These are phyloP conservation scores for Straminergon stramineum DNA, from an alignment of 225 moss, liverwort and hornwort genomes.

Conservation along the genomic window DNA sequence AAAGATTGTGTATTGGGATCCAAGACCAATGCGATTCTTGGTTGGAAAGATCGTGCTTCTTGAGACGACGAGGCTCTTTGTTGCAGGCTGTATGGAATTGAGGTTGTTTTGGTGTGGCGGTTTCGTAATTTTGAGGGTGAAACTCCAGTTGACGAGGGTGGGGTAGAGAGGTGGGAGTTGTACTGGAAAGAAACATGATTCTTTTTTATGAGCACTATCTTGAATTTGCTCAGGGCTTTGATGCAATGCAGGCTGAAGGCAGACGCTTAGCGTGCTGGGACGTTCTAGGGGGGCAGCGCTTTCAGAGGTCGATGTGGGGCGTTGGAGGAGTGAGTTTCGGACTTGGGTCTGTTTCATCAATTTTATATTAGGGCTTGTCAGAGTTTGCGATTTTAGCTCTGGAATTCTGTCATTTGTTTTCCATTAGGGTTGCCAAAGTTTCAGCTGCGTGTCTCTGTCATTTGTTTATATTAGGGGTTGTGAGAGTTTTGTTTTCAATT, in stretches of 20 bases:
- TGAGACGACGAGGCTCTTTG: background rate
- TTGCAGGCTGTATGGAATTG: background rate
- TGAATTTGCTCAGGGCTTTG: background rate
- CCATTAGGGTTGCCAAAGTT: background rate
- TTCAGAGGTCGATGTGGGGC: constrained; percentile 37
- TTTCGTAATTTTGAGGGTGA: background rate
- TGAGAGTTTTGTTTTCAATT: background rate
- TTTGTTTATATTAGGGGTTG: background rate
- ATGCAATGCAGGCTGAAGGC: constrained; percentile 44
- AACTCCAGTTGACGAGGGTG: background rate
- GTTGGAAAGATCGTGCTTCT: background rate
- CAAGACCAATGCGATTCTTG: background rate
- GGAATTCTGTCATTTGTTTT: background rate
- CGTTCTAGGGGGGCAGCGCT: constrained; percentile 22
- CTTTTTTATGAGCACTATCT: background rate
- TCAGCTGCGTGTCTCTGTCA: background rate
- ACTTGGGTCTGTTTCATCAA: background rate
- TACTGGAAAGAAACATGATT: background rate
- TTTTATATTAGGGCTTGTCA: background rate
- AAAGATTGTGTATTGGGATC: background rate
- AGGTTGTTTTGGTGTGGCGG: background rate
- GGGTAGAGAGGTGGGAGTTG: background rate
- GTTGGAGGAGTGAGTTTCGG: constrained; percentile 39
- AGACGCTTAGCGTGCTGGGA: constrained; percentile 25
- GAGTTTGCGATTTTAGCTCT: background rate